Evolutionary conservation across 192 early-diverging fungal species (phyloP), one percentile per base, ranked within the genome.

Genomic region (Haplosporangium gracile): DNA sequence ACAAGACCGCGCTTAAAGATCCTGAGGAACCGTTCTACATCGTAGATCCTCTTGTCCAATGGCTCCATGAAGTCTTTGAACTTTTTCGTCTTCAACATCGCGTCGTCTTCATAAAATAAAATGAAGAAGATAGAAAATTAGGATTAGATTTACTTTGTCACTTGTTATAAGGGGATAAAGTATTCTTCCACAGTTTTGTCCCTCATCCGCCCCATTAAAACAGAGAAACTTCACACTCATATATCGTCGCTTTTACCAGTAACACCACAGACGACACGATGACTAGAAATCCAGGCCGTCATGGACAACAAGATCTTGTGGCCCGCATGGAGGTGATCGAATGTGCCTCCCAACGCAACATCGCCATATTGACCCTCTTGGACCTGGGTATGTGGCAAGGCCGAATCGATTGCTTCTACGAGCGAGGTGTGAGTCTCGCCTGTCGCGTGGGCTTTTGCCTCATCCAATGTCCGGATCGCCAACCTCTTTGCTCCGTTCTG

Each of bases 311-410:
- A 88, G 45, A 99, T 96, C 91, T 98, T 97, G 87, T 99, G 98
- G 15, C 97, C 98, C 2, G 93, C 88, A 78, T 99, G 98, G 70
- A 99, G 88, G 82, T 98, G 97, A 88, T 99, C 98, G 91, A 99
- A 99, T 26, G 98, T 99, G 22, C 98, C 98, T 34, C 98, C 98
- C 10, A 98, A 80, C 16, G 91, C 94, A 1, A 95, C 95, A 82
- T 90, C 76, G 29, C 86, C 79, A 89, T 91, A 93, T 10, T 71
- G 68, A 20, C 75, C 75, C 40, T 75, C 71, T 11, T 77, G 65
- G 13, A 85, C 80, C 4, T 70, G 39, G 34, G 76, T 65, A 55
- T 89, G 18, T 34, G 75, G 65, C 32, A 80, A 51, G 39, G 20
- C 39, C 29, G 63, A 68, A 38, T 85, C 75, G 43, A 80, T 72